Conservation (phyloP, 495 filamentous ascomycete genomes). For the Aspergillus carlsbadensis region DNA sequence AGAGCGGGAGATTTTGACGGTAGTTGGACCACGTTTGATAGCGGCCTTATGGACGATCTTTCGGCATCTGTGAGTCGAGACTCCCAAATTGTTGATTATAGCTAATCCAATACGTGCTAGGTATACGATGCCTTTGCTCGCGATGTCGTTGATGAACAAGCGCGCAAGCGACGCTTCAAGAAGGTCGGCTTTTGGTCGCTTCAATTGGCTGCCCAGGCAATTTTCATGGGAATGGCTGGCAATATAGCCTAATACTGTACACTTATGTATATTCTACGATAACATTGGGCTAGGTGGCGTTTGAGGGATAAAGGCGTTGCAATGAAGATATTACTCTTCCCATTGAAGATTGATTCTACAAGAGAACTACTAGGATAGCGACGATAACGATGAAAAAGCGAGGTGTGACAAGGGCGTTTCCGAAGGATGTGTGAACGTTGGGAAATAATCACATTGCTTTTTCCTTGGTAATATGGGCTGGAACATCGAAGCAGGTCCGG, state of each 20-base stretch:
- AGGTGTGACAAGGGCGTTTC: no score
- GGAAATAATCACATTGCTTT: not conserved
- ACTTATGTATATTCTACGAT: constrained; percentile 18
- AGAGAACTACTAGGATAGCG: no score
- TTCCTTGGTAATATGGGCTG: not conserved
- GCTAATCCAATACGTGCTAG: constrained; percentile 32
- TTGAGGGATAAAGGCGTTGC: constrained; percentile 15
- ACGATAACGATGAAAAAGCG: no score
- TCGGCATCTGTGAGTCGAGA: constrained; percentile 67
- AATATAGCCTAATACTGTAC: constrained; percentile 61
- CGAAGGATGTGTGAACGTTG: no score
- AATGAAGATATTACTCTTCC: constrained; percentile 9
- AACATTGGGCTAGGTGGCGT: constrained; percentile 8
- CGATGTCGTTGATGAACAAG: constrained; percentile 83
- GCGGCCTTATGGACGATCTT: constrained; percentile 92
- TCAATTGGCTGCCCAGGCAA: constrained; percentile 85
- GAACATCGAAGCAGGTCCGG: not conserved
- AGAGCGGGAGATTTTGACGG: constrained; percentile 85
- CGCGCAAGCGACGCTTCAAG: constrained; percentile 80
- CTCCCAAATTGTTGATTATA: no score
- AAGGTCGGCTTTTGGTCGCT: constrained; percentile 97
- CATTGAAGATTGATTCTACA: not conserved
- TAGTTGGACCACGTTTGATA: constrained; percentile 92
- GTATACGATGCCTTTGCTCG: constrained; percentile 89
- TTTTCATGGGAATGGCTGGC: constrained; percentile 93